Evolutionary conservation across 2,329 filamentous ascomycete genomes (phyloP), one percentile per base, ranked within the genome.

Genomic region (Trichoderma polysporum): DNA sequence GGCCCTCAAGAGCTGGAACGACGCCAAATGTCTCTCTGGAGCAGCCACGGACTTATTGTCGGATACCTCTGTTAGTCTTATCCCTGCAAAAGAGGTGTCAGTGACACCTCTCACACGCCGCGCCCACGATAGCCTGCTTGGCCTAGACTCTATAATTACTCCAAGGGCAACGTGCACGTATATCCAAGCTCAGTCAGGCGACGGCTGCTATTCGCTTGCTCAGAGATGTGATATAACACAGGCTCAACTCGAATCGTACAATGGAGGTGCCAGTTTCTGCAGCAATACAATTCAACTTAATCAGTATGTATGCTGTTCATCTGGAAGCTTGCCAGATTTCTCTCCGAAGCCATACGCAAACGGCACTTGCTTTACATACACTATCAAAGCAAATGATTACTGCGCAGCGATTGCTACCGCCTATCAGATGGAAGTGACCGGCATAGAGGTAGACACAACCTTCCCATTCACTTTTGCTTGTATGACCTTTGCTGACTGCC

Each of bases 271-370:
- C n/a, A n/a, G n/a, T n/a, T n/a, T n/a, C n/a, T n/a, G n/a, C n/a
- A n/a, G n/a, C n/a, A n/a, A n/a, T n/a, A n/a, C n/a, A n/a, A n/a
- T n/a, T n/a, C n/a, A n/a, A n/a, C n/a, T n/a, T n/a, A n/a, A n/a
- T n/a, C n/a, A n/a, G n/a, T n/a, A 70, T 49, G 76, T 80, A 0
- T 82, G 79, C 71, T 81, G 79, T 66, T 75, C 74, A 9, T 37
- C 71, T 1, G 80, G 80, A 0, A 70, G 79, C 0, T 69, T 63
- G 1, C 80, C 80, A 0, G n/a, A n/a, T n/a, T n/a, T n/a, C 71
- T 78, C 70, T 76, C 76, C 1, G 68, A 71, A 35, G 58, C 70
- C 2, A n/a, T n/a, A n/a, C n/a, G n/a, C n/a, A n/a, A 76, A 82
- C 37, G 80, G 80, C 1, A 73, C 74, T 0, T 83, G 80, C 60